phyloP scores from a whole-genome alignment of 352 stramenopile species.

The Phytophthora hybrid region DNA sequence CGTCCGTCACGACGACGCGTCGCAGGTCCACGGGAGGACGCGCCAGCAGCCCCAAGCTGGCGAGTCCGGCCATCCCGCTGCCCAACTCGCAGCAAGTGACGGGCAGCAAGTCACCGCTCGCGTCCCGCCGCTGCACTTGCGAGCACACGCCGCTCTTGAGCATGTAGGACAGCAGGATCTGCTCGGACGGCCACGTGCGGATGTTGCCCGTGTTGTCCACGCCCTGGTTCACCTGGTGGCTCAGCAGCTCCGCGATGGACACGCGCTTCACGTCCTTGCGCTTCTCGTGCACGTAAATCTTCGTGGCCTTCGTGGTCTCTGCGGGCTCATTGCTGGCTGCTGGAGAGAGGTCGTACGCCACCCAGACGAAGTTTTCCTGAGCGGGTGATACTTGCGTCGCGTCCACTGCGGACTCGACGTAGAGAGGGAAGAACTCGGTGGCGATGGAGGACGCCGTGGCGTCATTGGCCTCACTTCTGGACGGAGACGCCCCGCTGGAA shows the following conservation, averaged over 20 bases:
- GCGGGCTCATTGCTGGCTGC: background rate
- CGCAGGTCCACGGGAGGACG: slow-evolving; percentile 52
- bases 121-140: slow-evolving; percentile 24
- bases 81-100: slow-evolving; percentile 79
- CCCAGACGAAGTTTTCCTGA: slow-evolving; percentile 59
- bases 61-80: slow-evolving; percentile 80
- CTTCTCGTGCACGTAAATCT: slow-evolving; percentile 77
- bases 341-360: slow-evolving; percentile 45
- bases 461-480: background rate
- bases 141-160: slow-evolving; percentile 51
- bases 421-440: slow-evolving; percentile 73
- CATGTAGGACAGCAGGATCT: slow-evolving; percentile 74
- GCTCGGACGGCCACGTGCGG: slow-evolving; percentile 85
- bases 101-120: background rate
- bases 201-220: slow-evolving; percentile 93
- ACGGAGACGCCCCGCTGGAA: background rate
- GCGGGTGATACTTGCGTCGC: slow-evolving; percentile 16
- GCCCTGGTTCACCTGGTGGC: slow-evolving; percentile 77
- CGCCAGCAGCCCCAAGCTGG: slow-evolving; percentile 65
- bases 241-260: slow-evolving; percentile 71
- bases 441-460: slow-evolving; percentile 67
- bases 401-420: slow-evolving; percentile 22
- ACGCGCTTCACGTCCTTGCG: slow-evolving; percentile 57
- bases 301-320: background rate
- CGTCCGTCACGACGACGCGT: slow-evolving; percentile 74